Evolutionary conservation across 306 rosid genomes (phyloP).

Genomic region (Acacia confusa): DNA sequence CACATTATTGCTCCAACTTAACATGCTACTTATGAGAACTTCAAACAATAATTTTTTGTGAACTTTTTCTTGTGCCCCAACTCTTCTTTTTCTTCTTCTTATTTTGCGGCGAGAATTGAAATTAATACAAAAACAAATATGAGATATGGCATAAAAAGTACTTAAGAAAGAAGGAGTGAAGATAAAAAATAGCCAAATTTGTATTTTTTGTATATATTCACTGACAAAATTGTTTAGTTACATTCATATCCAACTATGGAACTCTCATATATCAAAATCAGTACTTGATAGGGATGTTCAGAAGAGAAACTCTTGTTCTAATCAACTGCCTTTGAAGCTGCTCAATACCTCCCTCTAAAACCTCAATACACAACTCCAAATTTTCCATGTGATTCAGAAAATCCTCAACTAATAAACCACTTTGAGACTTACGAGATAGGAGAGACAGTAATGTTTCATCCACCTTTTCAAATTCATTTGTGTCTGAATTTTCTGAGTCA

Average conservation of each 20-base stretch:
- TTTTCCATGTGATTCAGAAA: conserved; percentile 27
- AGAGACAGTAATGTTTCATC: conserved; percentile 24
- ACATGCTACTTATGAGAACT: not conserved
- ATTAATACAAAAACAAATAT: not conserved
- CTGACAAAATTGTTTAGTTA: conserved; percentile 7
- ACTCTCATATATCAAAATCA: conserved; percentile 3
- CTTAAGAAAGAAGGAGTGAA: not conserved
- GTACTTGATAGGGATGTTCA: conserved; percentile 21
- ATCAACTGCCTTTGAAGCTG: conserved; percentile 25
- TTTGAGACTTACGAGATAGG: conserved; percentile 6
- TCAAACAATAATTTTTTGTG: not conserved
- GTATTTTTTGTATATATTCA: conserved; percentile 1
- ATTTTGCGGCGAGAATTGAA: not conserved
- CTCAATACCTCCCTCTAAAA: conserved; percentile 27
- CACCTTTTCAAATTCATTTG: conserved; percentile 30
- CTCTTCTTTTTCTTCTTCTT: not conserved
- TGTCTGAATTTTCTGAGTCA: conserved; percentile 18
- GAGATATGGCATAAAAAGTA: not conserved
- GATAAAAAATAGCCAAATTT: not conserved
- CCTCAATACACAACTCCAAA: conserved; percentile 32
- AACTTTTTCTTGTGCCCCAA: not conserved
- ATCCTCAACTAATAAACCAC: not conserved
- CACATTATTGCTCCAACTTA: not conserved
- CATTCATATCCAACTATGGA: conserved; percentile 25
- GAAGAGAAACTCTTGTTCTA: conserved; percentile 38